Percentiles rank a stretch among this genome's conserved stretches.
Evolutionary conservation across 139 green algal species (phyloP).

Genomic region (Medakamo hakoo): DNA sequence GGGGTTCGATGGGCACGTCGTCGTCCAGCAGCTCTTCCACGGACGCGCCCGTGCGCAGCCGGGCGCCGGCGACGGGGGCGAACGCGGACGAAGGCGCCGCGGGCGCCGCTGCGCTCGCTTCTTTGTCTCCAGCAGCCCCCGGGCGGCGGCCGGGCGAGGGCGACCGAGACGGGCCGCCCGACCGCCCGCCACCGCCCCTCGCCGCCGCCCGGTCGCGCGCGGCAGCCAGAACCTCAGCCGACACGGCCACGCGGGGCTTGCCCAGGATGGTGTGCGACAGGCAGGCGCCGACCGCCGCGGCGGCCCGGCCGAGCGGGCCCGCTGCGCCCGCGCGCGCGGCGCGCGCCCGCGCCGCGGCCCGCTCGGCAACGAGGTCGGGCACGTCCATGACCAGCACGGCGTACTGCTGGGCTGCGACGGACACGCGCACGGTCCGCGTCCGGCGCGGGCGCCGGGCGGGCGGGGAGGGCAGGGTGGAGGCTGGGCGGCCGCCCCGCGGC

Average conservation of each 20-base stretch:
- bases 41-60: too few species aligned
- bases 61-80: neutral
- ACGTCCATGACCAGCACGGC: slow-evolving; percentile 39
- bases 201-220: too few species aligned
- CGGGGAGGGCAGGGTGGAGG: too few species aligned
- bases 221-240: neutral
- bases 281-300: neutral
- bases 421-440: slow-evolving; percentile 11
- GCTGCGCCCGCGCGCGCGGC: slow-evolving; percentile 4
- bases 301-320: neutral
- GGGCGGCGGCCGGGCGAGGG: too few species aligned
- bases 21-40: neutral
- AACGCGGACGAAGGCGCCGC: neutral
- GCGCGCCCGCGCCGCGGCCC: neutral
- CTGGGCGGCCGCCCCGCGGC: too few species aligned
- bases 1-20: neutral
- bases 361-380: slow-evolving; percentile 8
- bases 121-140: too few species aligned
- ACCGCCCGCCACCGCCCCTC: too few species aligned
- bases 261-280: neutral
- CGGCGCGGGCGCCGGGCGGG: too few species aligned
- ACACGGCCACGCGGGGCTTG: neutral
- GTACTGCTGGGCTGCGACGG: slow-evolving; percentile 52
- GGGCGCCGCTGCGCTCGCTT: too few species aligned
- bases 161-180: neutral